These are phyloP conservation scores for Sphaerulina vaccinii DNA, from an alignment of 2,329 filamentous ascomycete species.

Conservation along the genomic window DNA sequence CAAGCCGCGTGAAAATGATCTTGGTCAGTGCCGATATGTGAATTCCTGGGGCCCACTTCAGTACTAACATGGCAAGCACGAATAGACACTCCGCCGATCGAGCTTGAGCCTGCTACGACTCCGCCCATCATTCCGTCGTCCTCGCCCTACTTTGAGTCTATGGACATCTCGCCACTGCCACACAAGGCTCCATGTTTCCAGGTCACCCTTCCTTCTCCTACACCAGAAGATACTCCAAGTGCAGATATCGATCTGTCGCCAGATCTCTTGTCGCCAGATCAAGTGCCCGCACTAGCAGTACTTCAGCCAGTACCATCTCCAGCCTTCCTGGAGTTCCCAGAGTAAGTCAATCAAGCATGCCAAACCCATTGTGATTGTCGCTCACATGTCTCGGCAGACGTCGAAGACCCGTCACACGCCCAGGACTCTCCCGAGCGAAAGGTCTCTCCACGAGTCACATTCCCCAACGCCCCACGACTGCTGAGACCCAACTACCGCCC, in stretches of 20 bases:
- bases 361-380: constrained; percentile 11
- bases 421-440: constrained; percentile 73
- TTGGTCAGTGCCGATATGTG: constrained; percentile 32
- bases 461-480: constrained; percentile 55
- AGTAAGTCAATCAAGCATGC: constrained; percentile 28
- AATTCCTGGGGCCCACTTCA: constrained; percentile 5
- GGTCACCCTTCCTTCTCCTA: constrained; percentile 70
- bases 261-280: constrained; percentile 36
- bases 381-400: constrained; percentile 31
- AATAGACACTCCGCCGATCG: constrained; percentile 46
- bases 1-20: constrained; percentile 42
- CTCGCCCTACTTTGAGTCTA: constrained; percentile 76
- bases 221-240: constrained; percentile 55
- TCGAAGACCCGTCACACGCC: constrained; percentile 56
- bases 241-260: constrained; percentile 40
- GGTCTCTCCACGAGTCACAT: constrained; percentile 68
- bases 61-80: constrained; percentile 38
- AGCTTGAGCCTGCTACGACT: constrained; percentile 72
- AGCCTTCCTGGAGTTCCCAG: constrained; percentile 30
- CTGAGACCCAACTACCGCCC: constrained; percentile 66
- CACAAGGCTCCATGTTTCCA: constrained; percentile 72
- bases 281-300: constrained; percentile 19
- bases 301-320: constrained; percentile 23
- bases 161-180: constrained; percentile 92
- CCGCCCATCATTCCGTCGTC: constrained; percentile 76